These are phyloP conservation scores for Cyclocybe aegerita DNA, from an alignment of 768 basidiomycete genomes.

Conservation along the genomic window DNA sequence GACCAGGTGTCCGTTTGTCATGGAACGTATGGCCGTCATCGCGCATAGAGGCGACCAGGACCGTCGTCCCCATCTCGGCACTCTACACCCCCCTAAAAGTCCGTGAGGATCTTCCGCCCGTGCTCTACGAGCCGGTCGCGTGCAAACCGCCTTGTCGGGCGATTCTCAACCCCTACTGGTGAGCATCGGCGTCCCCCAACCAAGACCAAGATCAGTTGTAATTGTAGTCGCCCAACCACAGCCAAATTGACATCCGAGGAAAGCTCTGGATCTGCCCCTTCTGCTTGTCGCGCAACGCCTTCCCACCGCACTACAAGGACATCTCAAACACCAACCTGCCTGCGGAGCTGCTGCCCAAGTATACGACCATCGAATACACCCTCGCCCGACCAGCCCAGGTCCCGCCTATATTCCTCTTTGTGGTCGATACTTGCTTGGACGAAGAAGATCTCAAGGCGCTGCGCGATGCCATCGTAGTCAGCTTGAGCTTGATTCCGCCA, in stretches of 20 bases:
- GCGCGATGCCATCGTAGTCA: conserved; percentile 92
- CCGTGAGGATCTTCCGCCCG: conserved; percentile 91
- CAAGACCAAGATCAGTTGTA: background rate
- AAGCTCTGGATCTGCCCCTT: conserved; percentile 99
- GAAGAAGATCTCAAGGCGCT: conserved; percentile 96
- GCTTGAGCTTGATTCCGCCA: conserved; percentile 88
- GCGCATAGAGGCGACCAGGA: conserved; percentile 96
- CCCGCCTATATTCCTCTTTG: conserved; percentile 95
- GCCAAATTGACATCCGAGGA: conserved; percentile 97
- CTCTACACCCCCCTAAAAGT: conserved; percentile 95
- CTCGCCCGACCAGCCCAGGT: conserved; percentile 87
- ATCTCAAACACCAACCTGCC: conserved; percentile 97
- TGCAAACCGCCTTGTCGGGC: conserved; percentile 98
- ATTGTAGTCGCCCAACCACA: conserved; percentile 31
- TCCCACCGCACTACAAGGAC: conserved; percentile 98
- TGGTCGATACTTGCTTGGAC: conserved; percentile 95
- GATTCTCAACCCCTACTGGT: conserved; percentile 98
- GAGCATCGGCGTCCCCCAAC: conserved; percentile 21
- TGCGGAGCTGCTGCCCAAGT: conserved; percentile 93
- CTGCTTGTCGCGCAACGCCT: conserved; percentile 94
- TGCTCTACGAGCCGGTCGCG: conserved; percentile 96
- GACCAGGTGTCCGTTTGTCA: conserved; percentile 84
- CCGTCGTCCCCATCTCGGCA: conserved; percentile 97
- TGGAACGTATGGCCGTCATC: conserved; percentile 99
- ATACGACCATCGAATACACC: conserved; percentile 99